Base-by-base conservation (phyloP, 345 rosid species). In the Sapria himalayana region DNA sequence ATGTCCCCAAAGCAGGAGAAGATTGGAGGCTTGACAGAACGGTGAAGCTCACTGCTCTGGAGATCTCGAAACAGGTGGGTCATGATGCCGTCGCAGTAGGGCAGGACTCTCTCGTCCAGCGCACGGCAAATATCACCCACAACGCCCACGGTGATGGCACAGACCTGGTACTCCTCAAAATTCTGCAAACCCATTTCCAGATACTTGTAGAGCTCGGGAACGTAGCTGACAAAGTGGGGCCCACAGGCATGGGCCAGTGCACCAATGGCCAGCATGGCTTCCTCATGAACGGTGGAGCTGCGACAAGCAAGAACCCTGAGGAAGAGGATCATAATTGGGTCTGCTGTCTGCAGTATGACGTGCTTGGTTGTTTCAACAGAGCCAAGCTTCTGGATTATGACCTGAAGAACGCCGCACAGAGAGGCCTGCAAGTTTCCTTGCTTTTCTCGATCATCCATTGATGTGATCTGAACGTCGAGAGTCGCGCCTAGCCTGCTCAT, bases 181-280 rank as follows among this genome's bases (percentile, higher is more conserved):
- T 82, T 89, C 68, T 79, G 91, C 54, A 89, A 58, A 4, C 97
- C 94, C 74, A 74, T 76, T 64, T 86, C 81, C 43, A 86, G 54
- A 48, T 76, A 76, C 56, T 78, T 77, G 62, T 59, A 76, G 38
- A 86, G 64, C 58, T 76, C 85, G 1, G 72, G 52, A 80, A 86
- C 73, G 49, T 86, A 86, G 51, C 72, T 86, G 21, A 48, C 66
- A 45, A 86, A 86, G 47, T 70, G 81, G 11, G 80, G 24, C 40
- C 94, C 97, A 48, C 74, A 65, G 1, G 93, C 94, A 57, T 82
- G 77, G 41, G 98, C 98, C 32, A 89, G 78, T 6, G 94, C 78
- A 48, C 98, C 98, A 4, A 89, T 76, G 20, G 98, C 98, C 19
- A 89, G 94, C 98, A 89, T 89, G 31, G 93, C 94, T 61, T 89